phyloP scores from a whole-genome alignment of 106 monocot genomes.

The Dactylorhiza incarnata region DNA sequence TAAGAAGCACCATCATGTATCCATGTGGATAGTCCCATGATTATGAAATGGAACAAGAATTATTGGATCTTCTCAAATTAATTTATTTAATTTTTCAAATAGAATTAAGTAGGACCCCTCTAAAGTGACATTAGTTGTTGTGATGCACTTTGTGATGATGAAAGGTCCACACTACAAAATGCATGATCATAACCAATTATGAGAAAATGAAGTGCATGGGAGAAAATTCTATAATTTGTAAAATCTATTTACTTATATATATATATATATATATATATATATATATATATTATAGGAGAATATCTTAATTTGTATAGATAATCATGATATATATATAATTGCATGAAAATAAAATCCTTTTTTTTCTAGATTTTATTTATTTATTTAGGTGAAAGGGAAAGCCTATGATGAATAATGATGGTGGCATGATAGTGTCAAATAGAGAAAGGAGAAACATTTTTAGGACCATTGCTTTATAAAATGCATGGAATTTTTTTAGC shows the following conservation, averaged over 20 bases:
- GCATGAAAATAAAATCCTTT: background rate
- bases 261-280: too few relatives aligned
- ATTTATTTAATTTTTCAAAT: too few relatives aligned
- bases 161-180: background rate
- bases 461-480: background rate
- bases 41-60: too few relatives aligned
- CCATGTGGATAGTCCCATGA: too few relatives aligned
- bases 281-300: too few relatives aligned
- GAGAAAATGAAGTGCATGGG: background rate
- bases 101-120: background rate
- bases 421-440: background rate
- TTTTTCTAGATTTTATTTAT: background rate
- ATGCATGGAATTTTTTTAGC: background rate
- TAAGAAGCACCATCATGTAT: too few relatives aligned
- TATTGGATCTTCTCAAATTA: too few relatives aligned
- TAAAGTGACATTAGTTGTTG: background rate
- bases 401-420: background rate
- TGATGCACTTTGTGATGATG: background rate
- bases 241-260: background rate
- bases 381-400: background rate
- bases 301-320: too few relatives aligned
- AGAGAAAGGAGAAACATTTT: background rate
- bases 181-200: background rate
- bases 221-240: background rate
- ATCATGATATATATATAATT: too few relatives aligned